A percentile compares a stretch with the other conserved stretches of the same genome.
phyloP scores from a whole-genome alignment of 2,329 filamentous ascomycete species.

The Cladophialophora carrionii region DNA sequence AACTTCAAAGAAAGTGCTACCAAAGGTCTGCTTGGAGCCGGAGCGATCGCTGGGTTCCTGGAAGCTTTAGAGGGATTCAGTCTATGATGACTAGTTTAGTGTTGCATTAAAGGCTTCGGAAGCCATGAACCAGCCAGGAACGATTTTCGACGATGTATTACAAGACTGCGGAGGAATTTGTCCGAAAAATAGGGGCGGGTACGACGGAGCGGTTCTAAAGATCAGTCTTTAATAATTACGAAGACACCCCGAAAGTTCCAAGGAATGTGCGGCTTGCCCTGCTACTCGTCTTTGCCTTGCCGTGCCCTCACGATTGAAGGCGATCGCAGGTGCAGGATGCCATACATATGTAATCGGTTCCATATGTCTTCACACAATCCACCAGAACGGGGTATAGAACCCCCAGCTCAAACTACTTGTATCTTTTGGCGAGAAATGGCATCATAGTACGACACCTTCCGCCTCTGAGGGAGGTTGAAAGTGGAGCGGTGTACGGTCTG shows the following conservation, averaged over 20 bases:
- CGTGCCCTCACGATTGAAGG: not conserved
- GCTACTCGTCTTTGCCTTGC: not conserved
- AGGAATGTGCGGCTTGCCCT: not conserved
- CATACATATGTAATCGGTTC: not conserved
- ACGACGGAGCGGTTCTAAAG: not conserved
- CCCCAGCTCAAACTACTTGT: not conserved
- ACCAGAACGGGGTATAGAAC: not conserved
- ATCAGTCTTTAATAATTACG: not conserved
- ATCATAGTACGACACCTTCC: not conserved
- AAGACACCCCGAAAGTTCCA: not conserved
- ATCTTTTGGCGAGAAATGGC: not conserved
- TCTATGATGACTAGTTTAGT: conserved; percentile 20
- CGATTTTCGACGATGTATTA: conserved; percentile 9
- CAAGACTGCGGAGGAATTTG: not conserved
- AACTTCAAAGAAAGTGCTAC: conserved; percentile 44
- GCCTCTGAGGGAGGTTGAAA: not conserved
- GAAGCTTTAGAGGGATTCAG: conserved; percentile 47
- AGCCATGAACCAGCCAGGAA: conserved; percentile 22
- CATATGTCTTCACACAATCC: not conserved
- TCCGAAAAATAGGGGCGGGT: not conserved
- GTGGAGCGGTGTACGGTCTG: not conserved
- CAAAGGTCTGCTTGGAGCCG: conserved; percentile 44
- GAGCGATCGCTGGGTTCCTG: conserved; percentile 47
- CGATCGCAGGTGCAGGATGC: not conserved
- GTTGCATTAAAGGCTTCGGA: not conserved